Base-by-base conservation (phyloP, 192 early-diverging fungal species). In the Coemansia reversa region DNA sequence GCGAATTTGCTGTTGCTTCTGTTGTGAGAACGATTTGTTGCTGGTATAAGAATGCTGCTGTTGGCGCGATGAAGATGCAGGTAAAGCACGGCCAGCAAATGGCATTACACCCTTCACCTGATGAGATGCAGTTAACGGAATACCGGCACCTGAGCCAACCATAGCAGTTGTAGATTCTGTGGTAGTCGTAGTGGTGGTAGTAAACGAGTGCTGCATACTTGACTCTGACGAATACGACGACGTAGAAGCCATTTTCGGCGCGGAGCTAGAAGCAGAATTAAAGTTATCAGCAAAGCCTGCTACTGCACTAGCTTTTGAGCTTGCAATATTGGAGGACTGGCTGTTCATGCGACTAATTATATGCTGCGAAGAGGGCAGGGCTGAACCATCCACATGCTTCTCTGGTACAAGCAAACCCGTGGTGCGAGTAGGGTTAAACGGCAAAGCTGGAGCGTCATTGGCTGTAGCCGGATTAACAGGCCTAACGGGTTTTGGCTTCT, bases 291-390 rank as follows among this genome's bases (percentile, higher is more conserved):
- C 24, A 53, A 47, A 30, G 39, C 35, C 5, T 25, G 35, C 56
- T 67, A 57, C 30, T 53, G 52, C 39, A 11, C 5, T 19, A 11
- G 52, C 45, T n/a, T 35, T 29, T 30, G 60, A 18, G 50, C 23
- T 28, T 14, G 51, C 51, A 23, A 53, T 16, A 19, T 24, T n/a
- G 27, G 57, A 20, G 2, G 60, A 11, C 16, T 62, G 60, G 22
- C 60, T 56, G 60, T 72, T 79, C 50, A 70, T 47, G 51, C 55
- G 51, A 33, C 51, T 63, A 53, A 79, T 79, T 22, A 79, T 67
- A 16, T 60, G 52, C 24, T 28, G 51, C 12, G 76, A 64, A 16
- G 33, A 20, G 9, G 76, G 76, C 64, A 70, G 76, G 24, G 66
- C 66, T 0, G 29, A 29, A 11, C 39, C 49, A 14, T 73, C 70